Evolutionary conservation across 768 basidiomycete genomes (phyloP), one percentile per base, ranked within the genome.

Genomic region (Russula abietina): DNA sequence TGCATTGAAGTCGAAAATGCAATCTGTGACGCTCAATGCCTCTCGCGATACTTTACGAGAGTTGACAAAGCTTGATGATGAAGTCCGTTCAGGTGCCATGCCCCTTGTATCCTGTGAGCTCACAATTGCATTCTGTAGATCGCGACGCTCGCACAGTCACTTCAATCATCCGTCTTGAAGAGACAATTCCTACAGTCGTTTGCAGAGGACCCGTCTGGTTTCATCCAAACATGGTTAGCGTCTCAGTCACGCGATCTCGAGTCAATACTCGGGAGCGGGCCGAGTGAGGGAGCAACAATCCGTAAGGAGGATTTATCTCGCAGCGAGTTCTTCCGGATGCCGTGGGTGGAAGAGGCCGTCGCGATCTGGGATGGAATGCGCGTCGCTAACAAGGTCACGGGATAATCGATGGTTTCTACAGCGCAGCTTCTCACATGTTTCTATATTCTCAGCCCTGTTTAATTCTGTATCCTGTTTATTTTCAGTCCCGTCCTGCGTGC

Each of bases 161-260:
- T 96, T 53, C 87, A 93, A 68, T 93, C 93, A 69, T 83, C 93
- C 1, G 87, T 92, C 69, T 79, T 91, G 66, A 96, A 95, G 73
- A 81, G 86, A 26, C 88, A 90, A 9, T 98, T 98, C 75, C 75
- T 98, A 48, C 81, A 85, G 65, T 83, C 85, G 1, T 97, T 97
- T 70, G 84, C 91, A 14, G 76, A 82, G 0, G 84, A 93, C 54
- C 91, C 95, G 9, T 78, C 85, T 7, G 79, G 80, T 66, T 90
- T 98, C 71, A 89, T 94, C 60, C 88, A 94, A 70, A 88, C 84
- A 3, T 97, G 93, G 93, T 73, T 98, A 19, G 89, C 89, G 68
- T 93, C 91, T 2, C 95, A 98, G 72, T 91, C 93, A 52, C 82
- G 92, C 16, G 95, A 98, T 74, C 73, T 98, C 49, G 92, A 95